Conservation (phyloP, 495 filamentous ascomycete genomes). For the Aspergillus asperescens region DNA sequence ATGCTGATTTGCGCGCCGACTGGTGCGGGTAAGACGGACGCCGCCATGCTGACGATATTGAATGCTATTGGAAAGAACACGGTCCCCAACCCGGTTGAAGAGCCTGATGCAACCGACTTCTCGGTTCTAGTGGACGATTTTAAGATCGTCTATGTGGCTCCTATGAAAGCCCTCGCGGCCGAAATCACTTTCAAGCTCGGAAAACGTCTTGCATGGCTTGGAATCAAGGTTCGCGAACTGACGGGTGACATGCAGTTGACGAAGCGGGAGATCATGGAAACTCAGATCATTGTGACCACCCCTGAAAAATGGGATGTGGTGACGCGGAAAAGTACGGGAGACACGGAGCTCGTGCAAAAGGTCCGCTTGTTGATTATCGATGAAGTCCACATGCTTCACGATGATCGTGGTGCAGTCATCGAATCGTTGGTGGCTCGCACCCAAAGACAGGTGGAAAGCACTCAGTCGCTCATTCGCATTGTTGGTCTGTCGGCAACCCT, state of each 20-base stretch:
- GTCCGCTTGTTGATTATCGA: slow-evolving; percentile 95
- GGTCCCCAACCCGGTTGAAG: slow-evolving; percentile 66
- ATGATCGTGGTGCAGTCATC: slow-evolving; percentile 91
- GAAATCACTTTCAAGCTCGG: slow-evolving; percentile 94
- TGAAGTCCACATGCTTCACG: slow-evolving; percentile 99
- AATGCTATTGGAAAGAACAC: slow-evolving; percentile 84
- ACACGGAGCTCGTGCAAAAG: slow-evolving; percentile 96
- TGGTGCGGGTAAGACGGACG: slow-evolving; percentile 98
- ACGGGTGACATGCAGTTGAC: slow-evolving; percentile 99
- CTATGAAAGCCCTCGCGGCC: slow-evolving; percentile 95
- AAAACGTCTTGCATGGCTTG: slow-evolving; percentile 90
- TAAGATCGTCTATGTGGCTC: slow-evolving; percentile 97
- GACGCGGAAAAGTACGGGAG: slow-evolving; percentile 91
- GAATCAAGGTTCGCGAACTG: slow-evolving; percentile 80
- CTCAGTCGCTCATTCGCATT: slow-evolving; percentile 92
- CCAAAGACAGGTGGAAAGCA: slow-evolving; percentile 94
- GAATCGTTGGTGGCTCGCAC: slow-evolving; percentile 94
- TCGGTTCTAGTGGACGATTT: slow-evolving; percentile 77
- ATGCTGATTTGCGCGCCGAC: slow-evolving; percentile 99
- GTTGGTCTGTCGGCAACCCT: slow-evolving; percentile 92
- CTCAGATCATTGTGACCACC: slow-evolving; percentile 97
- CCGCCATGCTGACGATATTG: slow-evolving; percentile 92
- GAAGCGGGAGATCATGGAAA: slow-evolving; percentile 90
- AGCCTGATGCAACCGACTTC: slow-evolving; percentile 70
- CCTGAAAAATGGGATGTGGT: slow-evolving; percentile 99